Base-by-base conservation (phyloP, 805 yeast genomes). In the Metschnikowia noctiluminum region DNA sequence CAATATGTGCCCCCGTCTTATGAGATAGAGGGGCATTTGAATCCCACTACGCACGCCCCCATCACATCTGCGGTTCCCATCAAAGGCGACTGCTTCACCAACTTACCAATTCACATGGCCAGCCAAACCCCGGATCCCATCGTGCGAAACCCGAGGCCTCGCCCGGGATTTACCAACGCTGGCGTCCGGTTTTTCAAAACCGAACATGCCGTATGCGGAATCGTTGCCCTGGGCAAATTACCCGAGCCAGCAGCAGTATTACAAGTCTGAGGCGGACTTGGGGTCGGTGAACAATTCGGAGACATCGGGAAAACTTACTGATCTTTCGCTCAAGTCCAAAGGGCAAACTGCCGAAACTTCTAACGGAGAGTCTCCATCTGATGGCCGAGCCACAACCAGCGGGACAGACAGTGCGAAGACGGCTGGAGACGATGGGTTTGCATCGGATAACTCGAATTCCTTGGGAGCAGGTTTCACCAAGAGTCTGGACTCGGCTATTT, bases 291-390 rank as follows among this genome's bases (percentile, higher is more conserved):
- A 39, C 12, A 35, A 28, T 12, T 55, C 58, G 34, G 58, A 55
- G 27, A 42, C 53, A 5, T 52, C 58, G 10, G 56, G 50, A 49
- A 35, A 46, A 48, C 37, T 44, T 28, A 55, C 58, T 3, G 57
- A 55, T 36, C 39, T 55, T 14, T 55, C 58, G 37, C 50, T 55
- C 21, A 49, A 50, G 26, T 42, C 42, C 26, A 51, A 40, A 36
- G 38, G 51, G 4, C 55, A 40, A 38, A 55, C 51, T 12, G 50
- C 36, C 9, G 36, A 34, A 34, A 34, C 36, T 10, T 13, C 14
- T 2, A 34, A 34, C 10, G 36, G 15, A n/a, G 51, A 44, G 6
- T 52, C 54, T 9, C 46, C 51, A 10, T 30, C 32, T 9, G 46
- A 42, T 13, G 45, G 49, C 15, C 46, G 42, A 6, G 21, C 21